A percentile compares a stretch with the other conserved stretches of the same genome.
Conservation (phyloP, 495 filamentous ascomycete genomes). For the Podospora anserina region DNA sequence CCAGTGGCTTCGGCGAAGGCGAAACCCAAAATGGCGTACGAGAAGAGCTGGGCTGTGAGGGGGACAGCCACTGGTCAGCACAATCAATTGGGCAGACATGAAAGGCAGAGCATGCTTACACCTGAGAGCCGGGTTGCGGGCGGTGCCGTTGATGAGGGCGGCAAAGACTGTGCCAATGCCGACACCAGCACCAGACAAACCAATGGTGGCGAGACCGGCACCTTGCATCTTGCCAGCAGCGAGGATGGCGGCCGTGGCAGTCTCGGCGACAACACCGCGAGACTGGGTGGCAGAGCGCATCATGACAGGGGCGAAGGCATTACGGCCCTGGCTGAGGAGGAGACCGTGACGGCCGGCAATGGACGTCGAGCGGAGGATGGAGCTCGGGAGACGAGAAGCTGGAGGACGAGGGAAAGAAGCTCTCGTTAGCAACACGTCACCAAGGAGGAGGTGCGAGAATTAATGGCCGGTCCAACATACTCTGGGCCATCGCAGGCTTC, state of each 20-base stretch:
- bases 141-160: slow-evolving; percentile 39
- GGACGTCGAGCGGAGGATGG: slow-evolving; percentile 23
- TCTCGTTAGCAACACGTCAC: slow-evolving; percentile 15
- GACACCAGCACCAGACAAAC: slow-evolving; percentile 41
- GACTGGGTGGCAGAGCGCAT: slow-evolving; percentile 30
- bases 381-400: slow-evolving; percentile 30
- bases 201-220: slow-evolving; percentile 40
- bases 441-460: slow-evolving; percentile 6
- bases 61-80: background rate
- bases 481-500: slow-evolving; percentile 23
- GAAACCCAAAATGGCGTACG: slow-evolving; percentile 40
- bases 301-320: slow-evolving; percentile 20
- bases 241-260: slow-evolving; percentile 35
- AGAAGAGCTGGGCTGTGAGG: slow-evolving; percentile 35
- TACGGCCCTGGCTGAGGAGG: slow-evolving; percentile 24
- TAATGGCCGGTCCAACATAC: slow-evolving; percentile 20
- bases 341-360: slow-evolving; percentile 24
- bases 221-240: slow-evolving; percentile 39
- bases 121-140: slow-evolving; percentile 39
- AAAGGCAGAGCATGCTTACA: slow-evolving; percentile 22
- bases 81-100: slow-evolving; percentile 10
- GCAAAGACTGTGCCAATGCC: slow-evolving; percentile 43
- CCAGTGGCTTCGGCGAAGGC: slow-evolving; percentile 43
- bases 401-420: slow-evolving; percentile 3
- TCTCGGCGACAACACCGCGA: slow-evolving; percentile 35